Percentiles rank a stretch among this genome's conserved stretches.
phyloP scores from a whole-genome alignment of 306 rosid species.

The Luffa aegyptiaca region DNA sequence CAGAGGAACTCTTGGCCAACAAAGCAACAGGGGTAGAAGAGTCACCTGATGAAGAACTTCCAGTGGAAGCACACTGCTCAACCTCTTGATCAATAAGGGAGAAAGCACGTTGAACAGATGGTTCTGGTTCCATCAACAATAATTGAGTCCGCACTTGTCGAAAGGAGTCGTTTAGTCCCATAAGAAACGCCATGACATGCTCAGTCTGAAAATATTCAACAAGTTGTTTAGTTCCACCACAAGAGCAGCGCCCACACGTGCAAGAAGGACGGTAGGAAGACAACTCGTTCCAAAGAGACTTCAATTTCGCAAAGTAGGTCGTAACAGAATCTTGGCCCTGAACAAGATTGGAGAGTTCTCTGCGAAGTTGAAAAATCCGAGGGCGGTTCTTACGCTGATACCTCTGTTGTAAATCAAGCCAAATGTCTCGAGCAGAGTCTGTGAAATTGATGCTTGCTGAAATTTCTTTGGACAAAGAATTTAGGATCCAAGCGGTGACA shows the following conservation, averaged over 20 bases:
- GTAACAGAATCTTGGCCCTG: background rate
- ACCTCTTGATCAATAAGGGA: background rate
- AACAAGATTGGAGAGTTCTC: background rate
- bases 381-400: background rate
- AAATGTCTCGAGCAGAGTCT: background rate
- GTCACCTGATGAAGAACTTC: background rate
- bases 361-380: background rate
- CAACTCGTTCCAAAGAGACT: background rate
- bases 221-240: background rate
- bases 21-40: too few relatives aligned
- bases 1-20: too few relatives aligned
- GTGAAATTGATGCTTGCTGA: background rate
- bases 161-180: too few relatives aligned
- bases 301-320: background rate
- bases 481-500: background rate
- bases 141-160: too few relatives aligned
- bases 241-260: too few relatives aligned
- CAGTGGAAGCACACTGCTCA: background rate
- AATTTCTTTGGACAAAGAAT: too few relatives aligned
- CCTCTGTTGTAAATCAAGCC: too few relatives aligned
- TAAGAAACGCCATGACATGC: too few relatives aligned
- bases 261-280: background rate
- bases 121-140: background rate
- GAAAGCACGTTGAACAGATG: background rate
- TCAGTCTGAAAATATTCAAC: too few relatives aligned